These are phyloP conservation scores for Lasiodiplodia gonubiensis DNA, from an alignment of 2,329 filamentous ascomycete genomes.

Conservation along the genomic window DNA sequence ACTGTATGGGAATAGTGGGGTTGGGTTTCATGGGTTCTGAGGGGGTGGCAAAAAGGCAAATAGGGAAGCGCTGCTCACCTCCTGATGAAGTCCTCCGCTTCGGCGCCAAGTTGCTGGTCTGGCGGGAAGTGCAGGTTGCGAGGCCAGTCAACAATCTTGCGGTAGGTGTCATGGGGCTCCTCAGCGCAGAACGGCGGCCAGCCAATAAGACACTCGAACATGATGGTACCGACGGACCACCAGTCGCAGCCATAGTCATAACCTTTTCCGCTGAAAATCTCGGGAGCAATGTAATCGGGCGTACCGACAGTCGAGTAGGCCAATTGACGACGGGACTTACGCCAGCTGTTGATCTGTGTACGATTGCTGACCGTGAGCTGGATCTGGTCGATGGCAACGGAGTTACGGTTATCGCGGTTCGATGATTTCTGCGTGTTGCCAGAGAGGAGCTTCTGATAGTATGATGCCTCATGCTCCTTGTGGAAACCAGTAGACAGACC, in stretches of 20 bases:
- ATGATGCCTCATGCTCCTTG: conserved; percentile 96
- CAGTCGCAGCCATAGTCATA: conserved; percentile 98
- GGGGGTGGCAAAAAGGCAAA: conserved; percentile 29
- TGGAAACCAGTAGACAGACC: conserved; percentile 97
- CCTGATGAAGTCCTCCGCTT: conserved; percentile 91
- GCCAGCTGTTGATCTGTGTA: conserved; percentile 97
- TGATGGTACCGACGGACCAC: conserved; percentile 99
- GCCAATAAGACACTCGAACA: conserved; percentile 98
- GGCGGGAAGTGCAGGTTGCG: conserved; percentile 96
- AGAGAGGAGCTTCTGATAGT: conserved; percentile 95
- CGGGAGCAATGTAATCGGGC: conserved; percentile 96
- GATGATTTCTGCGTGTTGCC: conserved; percentile 58
- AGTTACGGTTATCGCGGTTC: conserved; percentile 74
- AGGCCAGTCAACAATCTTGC: conserved; percentile 99
- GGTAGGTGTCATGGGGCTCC: conserved; percentile 95
- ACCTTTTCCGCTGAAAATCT: conserved; percentile 95
- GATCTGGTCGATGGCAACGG: conserved; percentile 95
- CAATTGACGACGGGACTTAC: conserved; percentile 92
- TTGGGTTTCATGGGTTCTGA: background rate
- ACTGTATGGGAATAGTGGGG: conserved; percentile 14
- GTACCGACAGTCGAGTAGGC: conserved; percentile 98
- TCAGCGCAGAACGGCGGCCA: conserved; percentile 99
- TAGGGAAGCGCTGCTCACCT: conserved; percentile 63
- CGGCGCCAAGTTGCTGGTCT: conserved; percentile 84
- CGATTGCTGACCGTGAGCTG: conserved; percentile 98